These are phyloP conservation scores for Suhomyces bolitotheri DNA, from an alignment of 1,139 yeast species.

Conservation along the genomic window DNA sequence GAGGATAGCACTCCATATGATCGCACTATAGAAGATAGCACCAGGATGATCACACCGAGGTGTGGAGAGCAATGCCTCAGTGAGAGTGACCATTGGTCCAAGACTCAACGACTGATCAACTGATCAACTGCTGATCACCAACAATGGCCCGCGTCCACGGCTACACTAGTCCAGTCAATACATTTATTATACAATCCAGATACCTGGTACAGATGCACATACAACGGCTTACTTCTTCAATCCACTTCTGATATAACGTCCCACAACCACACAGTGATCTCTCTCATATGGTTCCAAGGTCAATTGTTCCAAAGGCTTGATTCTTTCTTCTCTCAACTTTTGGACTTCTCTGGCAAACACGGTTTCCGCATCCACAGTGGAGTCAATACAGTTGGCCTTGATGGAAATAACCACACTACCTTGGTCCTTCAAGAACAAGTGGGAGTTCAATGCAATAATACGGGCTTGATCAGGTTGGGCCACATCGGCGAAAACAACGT, in stretches of 20 bases:
- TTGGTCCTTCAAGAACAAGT: slow-evolving; percentile 95
- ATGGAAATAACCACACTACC: slow-evolving; percentile 98
- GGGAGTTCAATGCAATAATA: slow-evolving; percentile 97
- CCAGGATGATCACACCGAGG: no score
- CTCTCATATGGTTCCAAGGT: slow-evolving; percentile 99
- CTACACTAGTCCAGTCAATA: no score
- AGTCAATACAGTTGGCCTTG: slow-evolving; percentile 99
- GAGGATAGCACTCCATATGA: no score
- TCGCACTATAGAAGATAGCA: no score
- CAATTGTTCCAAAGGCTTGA: slow-evolving; percentile 97
- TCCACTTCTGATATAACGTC: slow-evolving; percentile 93
- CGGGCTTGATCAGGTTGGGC: slow-evolving; percentile 99
- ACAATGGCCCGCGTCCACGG: no score
- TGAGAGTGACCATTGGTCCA: no score
- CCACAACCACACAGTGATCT: slow-evolving; percentile 98
- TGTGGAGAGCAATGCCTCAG: no score
- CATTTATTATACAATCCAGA: slow-evolving; percentile 12
- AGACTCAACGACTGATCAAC: no score
- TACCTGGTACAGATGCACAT: slow-evolving; percentile 6
- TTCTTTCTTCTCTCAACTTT: slow-evolving; percentile 97
- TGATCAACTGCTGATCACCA: no score
- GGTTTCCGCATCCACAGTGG: slow-evolving; percentile 98
- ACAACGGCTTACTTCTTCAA: slow-evolving; percentile 44
- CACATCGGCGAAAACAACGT: slow-evolving; percentile 97
- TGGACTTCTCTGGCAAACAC: slow-evolving; percentile 99